Evolutionary conservation across 1,139 yeast species (phyloP).

Genomic region (Taphrina wiesneri): DNA sequence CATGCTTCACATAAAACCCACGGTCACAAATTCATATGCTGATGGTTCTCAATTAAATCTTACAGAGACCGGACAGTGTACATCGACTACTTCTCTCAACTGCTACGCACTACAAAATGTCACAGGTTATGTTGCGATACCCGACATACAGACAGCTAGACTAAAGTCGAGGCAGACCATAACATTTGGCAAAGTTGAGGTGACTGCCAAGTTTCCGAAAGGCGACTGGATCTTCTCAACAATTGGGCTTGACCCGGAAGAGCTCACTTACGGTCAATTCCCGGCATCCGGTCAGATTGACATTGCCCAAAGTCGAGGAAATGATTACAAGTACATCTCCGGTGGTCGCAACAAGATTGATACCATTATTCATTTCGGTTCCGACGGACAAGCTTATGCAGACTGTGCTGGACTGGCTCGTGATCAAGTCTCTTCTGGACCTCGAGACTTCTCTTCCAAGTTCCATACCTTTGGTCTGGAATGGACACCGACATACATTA

Average conservation of each 20-base stretch:
- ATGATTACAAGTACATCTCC: constrained; percentile 34
- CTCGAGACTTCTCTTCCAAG: constrained; percentile 19
- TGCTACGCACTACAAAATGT: constrained; percentile 36
- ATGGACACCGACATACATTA: constrained; percentile 38
- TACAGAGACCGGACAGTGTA: constrained; percentile 34
- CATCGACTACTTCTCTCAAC: constrained; percentile 11
- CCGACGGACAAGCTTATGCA: constrained; percentile 18
- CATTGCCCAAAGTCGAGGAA: constrained; percentile 38
- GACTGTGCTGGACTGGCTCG: constrained; percentile 11
- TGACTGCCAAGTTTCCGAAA: constrained; percentile 37
- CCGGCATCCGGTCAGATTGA: constrained; percentile 40
- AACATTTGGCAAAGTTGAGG: constrained; percentile 38
- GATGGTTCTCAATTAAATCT: constrained; percentile 35
- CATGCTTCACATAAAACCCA: constrained; percentile 37
- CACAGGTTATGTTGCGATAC: constrained; percentile 32
- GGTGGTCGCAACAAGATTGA: constrained; percentile 37
- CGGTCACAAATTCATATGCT: constrained; percentile 27
- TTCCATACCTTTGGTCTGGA: constrained; percentile 39
- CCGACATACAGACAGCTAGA: constrained; percentile 38
- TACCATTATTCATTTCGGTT: constrained; percentile 38
- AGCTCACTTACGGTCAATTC: constrained; percentile 37
- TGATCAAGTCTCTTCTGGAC: not conserved
- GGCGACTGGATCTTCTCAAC: constrained; percentile 41
- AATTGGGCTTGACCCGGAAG: constrained; percentile 38
- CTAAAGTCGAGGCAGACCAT: constrained; percentile 33